Conservation (phyloP, 192 early-diverging fungal species). For the Phycomyces nitens region DNA sequence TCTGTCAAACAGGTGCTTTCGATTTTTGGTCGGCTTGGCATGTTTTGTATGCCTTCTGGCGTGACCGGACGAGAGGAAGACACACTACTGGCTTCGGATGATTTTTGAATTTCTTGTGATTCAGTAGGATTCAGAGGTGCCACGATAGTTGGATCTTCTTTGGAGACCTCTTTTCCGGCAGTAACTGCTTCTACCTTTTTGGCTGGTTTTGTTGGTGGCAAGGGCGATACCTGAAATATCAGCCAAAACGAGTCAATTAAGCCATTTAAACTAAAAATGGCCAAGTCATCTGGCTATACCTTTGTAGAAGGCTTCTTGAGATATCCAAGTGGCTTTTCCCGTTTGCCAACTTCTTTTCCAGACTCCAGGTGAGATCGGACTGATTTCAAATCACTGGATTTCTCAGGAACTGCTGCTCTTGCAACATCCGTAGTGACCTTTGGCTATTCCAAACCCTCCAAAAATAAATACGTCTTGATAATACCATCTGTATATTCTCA, state of each 20-base stretch:
- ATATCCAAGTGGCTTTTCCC: not conserved
- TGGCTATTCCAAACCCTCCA: not conserved
- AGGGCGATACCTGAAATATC: too few species aligned
- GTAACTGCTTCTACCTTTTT: too few species aligned
- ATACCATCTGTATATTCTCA: not conserved
- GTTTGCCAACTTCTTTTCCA: not conserved
- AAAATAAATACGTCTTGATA: not conserved
- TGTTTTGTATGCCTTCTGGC: not conserved
- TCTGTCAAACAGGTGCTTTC: not conserved
- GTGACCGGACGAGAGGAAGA: not conserved
- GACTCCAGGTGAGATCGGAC: not conserved
- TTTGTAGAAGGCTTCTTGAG: not conserved
- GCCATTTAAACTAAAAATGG: too few species aligned
- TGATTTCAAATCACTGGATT: not conserved
- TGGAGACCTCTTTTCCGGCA: too few species aligned
- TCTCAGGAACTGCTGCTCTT: conserved; percentile 1
- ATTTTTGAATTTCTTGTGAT: not conserved
- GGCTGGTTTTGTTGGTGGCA: too few species aligned
- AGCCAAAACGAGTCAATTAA: too few species aligned
- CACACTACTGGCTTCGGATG: not conserved
- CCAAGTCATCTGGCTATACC: too few species aligned
- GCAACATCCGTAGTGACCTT: not conserved
- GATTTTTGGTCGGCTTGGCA: not conserved
- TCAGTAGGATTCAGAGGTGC: too few species aligned
- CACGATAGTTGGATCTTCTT: too few species aligned